Percentiles rank a stretch among this genome's conserved stretches.
These are phyloP conservation scores for Pythium vanterpoolii DNA, from an alignment of 352 stramenopile species.

Conservation along the genomic window DNA sequence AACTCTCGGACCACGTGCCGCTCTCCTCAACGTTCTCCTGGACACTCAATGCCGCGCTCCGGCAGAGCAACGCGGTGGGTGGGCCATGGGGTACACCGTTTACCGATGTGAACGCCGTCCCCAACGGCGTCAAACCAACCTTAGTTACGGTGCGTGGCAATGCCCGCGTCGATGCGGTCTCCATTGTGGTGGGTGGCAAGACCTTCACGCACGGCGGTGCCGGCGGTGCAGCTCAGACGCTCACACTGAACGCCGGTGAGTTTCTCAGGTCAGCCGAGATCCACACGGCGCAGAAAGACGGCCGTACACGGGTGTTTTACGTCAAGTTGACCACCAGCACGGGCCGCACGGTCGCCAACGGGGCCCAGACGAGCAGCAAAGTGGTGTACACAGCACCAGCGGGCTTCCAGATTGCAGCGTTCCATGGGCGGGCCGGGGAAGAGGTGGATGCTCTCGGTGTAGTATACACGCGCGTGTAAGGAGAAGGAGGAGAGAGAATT, in stretches of 20 bases:
- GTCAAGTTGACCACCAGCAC: slow-evolving; percentile 36
- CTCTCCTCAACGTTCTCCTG: slow-evolving; percentile 43
- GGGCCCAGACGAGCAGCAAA: slow-evolving; percentile 29
- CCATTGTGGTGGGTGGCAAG: slow-evolving; percentile 21
- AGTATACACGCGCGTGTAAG: slow-evolving; percentile 34
- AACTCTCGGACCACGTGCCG: slow-evolving; percentile 46
- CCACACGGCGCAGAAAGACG: slow-evolving; percentile 43
- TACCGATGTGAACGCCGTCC: slow-evolving; percentile 30
- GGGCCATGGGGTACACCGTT: slow-evolving; percentile 37
- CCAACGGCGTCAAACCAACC: slow-evolving; percentile 28
- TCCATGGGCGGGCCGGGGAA: slow-evolving; percentile 40
- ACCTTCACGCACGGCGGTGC: slow-evolving; percentile 35
- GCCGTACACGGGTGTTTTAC: slow-evolving; percentile 43
- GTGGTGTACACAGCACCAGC: slow-evolving; percentile 31
- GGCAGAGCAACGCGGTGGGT: slow-evolving; percentile 34
- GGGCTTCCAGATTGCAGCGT: slow-evolving; percentile 46
- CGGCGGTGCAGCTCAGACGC: slow-evolving; percentile 31
- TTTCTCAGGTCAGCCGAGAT: slow-evolving; percentile 45
- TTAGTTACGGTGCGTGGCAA: slow-evolving; percentile 31
- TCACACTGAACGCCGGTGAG: slow-evolving; percentile 38
- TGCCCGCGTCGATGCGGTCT: slow-evolving; percentile 37
- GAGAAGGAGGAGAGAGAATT: not conserved
- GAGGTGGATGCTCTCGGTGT: slow-evolving; percentile 40
- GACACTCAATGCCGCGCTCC: slow-evolving; percentile 27
- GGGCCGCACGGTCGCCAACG: slow-evolving; percentile 30